A percentile compares a stretch with the other conserved stretches of the same genome.
Conservation (phyloP, 108 stramenopile species). For the Cylindrotheca fusiformis region DNA sequence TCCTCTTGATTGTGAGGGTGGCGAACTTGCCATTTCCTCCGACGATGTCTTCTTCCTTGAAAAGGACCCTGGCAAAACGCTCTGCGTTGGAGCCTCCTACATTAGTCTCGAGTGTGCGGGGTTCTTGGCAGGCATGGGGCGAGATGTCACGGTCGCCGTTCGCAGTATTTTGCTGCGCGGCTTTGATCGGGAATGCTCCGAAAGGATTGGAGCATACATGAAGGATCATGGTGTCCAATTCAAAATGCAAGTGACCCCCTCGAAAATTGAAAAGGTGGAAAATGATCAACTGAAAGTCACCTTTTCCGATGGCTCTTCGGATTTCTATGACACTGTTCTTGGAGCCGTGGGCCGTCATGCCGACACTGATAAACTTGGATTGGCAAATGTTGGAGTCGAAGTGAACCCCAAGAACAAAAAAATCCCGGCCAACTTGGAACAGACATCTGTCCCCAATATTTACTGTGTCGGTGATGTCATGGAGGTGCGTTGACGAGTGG, state of each 20-base stretch:
- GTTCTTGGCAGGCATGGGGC: constrained; percentile 89
- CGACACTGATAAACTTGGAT: constrained; percentile 84
- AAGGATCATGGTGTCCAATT: constrained; percentile 85
- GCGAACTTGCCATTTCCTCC: constrained; percentile 91
- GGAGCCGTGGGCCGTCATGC: constrained; percentile 91
- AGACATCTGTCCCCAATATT: constrained; percentile 86
- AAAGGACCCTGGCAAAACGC: constrained; percentile 89
- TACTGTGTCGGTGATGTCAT: constrained; percentile 99
- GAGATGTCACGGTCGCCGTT: constrained; percentile 93
- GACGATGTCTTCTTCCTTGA: constrained; percentile 96
- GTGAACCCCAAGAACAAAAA: constrained; percentile 77
- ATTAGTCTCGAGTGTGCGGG: constrained; percentile 98
- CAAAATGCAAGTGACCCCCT: constrained; percentile 71
- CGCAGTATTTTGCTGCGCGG: constrained; percentile 94
- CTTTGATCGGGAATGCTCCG: constrained; percentile 96
- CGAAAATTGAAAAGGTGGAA: constrained; percentile 75
- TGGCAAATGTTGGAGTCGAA: constrained; percentile 75
- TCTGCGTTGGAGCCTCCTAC: constrained; percentile 97
- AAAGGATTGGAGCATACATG: constrained; percentile 84
- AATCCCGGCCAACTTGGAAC: constrained; percentile 81
- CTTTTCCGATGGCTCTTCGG: constrained; percentile 75
- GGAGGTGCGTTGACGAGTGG: constrained; percentile 37
- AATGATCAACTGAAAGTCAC: constrained; percentile 81
- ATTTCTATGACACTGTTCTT: constrained; percentile 88
- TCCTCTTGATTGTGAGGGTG: constrained; percentile 77